Evolutionary conservation across 768 basidiomycete species (phyloP).

Genomic region (Hypholoma fasciculare): DNA sequence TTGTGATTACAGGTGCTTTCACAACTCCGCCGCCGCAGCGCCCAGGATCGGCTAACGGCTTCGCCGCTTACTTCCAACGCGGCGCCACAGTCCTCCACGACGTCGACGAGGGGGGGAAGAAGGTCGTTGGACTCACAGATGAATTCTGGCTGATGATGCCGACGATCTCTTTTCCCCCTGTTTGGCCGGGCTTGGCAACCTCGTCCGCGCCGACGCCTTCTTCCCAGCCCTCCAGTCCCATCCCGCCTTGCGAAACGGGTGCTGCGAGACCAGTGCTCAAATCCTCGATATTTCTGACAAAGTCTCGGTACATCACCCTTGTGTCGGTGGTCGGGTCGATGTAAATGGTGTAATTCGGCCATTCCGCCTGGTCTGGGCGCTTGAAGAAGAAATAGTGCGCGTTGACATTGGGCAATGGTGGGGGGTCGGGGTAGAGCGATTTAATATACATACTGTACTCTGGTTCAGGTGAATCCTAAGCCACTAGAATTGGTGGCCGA

Average conservation of each 20-base stretch:
- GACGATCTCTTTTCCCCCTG: slow-evolving; percentile 48
- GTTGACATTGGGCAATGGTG: slow-evolving; percentile 50
- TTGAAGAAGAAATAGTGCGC: slow-evolving; percentile 54
- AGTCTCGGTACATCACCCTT: slow-evolving; percentile 45
- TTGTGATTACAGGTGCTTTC: too few species aligned
- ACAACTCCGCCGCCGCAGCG: too few species aligned
- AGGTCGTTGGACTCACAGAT: slow-evolving; percentile 41
- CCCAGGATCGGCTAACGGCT: too few species aligned
- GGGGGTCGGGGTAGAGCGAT: slow-evolving; percentile 57
- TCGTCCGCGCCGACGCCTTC: slow-evolving; percentile 47
- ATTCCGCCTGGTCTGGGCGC: slow-evolving; percentile 52
- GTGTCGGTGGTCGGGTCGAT: slow-evolving; percentile 55
- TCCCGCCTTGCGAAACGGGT: slow-evolving; percentile 50
- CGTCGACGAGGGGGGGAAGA: slow-evolving; percentile 16
- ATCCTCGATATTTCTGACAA: slow-evolving; percentile 49
- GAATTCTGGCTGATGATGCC: slow-evolving; percentile 74
- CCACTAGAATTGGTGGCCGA: neutral
- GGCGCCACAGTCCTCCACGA: neutral
- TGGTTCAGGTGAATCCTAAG: neutral
- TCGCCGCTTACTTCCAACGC: neutral
- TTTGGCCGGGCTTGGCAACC: slow-evolving; percentile 7
- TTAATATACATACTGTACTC: slow-evolving; percentile 47
- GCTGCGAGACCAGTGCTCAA: slow-evolving; percentile 57
- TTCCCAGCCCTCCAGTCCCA: slow-evolving; percentile 47
- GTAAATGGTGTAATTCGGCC: slow-evolving; percentile 56